These are phyloP conservation scores for Lichenothelia convexa DNA, from an alignment of 495 filamentous ascomycete species.

Conservation along the genomic window DNA sequence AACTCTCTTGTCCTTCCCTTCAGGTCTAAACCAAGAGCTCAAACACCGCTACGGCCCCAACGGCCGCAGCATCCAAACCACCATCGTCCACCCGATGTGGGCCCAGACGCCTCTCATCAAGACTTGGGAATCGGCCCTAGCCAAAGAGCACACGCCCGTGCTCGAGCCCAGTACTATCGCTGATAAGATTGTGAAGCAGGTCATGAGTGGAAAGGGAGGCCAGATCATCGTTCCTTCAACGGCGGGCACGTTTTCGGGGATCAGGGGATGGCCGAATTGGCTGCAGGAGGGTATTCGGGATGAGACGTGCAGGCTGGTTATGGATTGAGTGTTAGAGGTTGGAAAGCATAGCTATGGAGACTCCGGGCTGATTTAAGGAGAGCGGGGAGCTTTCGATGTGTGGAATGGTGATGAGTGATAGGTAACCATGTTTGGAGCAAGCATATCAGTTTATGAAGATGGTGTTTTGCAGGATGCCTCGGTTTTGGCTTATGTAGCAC, in stretches of 20 bases:
- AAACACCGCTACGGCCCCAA: constrained; percentile 18
- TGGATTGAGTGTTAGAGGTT: too few species aligned
- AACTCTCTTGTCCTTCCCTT: too few species aligned
- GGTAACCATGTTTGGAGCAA: too few species aligned
- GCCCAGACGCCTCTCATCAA: constrained; percentile 13
- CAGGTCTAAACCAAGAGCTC: constrained; percentile 16
- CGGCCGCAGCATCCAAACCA: constrained; percentile 17
- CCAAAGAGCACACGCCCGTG: not conserved
- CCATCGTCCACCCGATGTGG: constrained; percentile 21
- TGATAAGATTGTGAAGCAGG: constrained; percentile 13
- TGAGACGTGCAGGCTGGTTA: not conserved
- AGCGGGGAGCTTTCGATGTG: too few species aligned
- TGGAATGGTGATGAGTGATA: too few species aligned
- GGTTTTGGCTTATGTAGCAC: too few species aligned
- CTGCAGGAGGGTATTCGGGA: constrained; percentile 4
- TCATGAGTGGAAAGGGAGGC: constrained; percentile 8
- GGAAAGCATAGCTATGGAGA: too few species aligned
- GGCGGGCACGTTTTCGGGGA: not conserved
- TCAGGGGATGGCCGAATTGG: constrained; percentile 10
- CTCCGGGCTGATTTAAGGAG: too few species aligned
- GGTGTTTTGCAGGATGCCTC: too few species aligned
- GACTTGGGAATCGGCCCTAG: constrained; percentile 7
- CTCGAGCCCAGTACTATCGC: constrained; percentile 13
- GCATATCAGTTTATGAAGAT: too few species aligned
- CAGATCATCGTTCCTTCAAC: constrained; percentile 11